A percentile compares a stretch with the other conserved stretches of the same genome.
phyloP scores from a whole-genome alignment of 1,284 basidiomycete genomes.

The Austropuccinia psidii region DNA sequence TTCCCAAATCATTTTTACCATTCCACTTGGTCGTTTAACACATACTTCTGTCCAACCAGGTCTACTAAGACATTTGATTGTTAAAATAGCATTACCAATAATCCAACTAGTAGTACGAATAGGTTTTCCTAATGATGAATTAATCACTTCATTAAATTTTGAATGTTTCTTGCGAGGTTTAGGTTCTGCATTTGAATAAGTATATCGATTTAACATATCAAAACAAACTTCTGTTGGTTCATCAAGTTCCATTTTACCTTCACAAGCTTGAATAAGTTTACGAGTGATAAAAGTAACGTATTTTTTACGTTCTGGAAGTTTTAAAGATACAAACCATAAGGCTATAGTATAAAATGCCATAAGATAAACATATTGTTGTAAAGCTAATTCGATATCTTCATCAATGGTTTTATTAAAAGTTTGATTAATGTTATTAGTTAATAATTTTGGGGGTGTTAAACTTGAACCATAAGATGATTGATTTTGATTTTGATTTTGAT shows the following conservation, averaged over 20 bases:
- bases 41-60: slow-evolving; percentile 84
- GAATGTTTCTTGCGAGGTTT: slow-evolving; percentile 68
- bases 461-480: neutral
- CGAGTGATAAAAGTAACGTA: slow-evolving; percentile 81
- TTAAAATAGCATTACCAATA: slow-evolving; percentile 75
- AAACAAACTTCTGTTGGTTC: slow-evolving; percentile 93
- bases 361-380: slow-evolving; percentile 48
- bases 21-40: slow-evolving; percentile 79
- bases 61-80: slow-evolving; percentile 65
- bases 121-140: slow-evolving; percentile 45
- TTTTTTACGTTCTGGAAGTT: slow-evolving; percentile 70
- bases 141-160: slow-evolving; percentile 54
- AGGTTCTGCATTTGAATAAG: slow-evolving; percentile 88
- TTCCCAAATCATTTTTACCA: slow-evolving; percentile 72
- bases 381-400: slow-evolving; percentile 36
- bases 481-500: too few species aligned
- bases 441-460: neutral
- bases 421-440: neutral
- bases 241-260: slow-evolving; percentile 65
- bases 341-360: slow-evolving; percentile 58
- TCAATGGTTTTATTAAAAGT: slow-evolving; percentile 61
- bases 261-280: slow-evolving; percentile 79
- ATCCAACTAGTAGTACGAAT: slow-evolving; percentile 71
- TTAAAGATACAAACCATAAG: slow-evolving; percentile 87
- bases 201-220: slow-evolving; percentile 92